phyloP scores from a whole-genome alignment of 768 basidiomycete genomes.

The Tulasnella sp. region DNA sequence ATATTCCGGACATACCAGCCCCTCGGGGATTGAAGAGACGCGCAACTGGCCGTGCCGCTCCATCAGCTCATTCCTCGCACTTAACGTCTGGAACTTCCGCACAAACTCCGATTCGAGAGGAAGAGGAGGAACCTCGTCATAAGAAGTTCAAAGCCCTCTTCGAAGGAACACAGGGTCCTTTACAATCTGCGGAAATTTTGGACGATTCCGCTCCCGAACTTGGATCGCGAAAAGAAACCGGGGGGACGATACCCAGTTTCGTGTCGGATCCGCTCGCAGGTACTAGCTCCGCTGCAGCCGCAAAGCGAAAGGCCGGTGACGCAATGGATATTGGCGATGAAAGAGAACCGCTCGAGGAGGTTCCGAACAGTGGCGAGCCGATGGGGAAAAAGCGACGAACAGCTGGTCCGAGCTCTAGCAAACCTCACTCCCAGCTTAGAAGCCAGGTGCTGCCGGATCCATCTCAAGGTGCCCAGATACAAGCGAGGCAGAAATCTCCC shows the following conservation, averaged over 20 bases:
- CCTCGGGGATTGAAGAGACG: conserved; percentile 7
- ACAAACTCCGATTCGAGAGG: neutral
- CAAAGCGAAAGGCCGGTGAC: neutral
- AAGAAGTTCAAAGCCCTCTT: conserved; percentile 16
- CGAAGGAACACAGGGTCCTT: conserved; percentile 11
- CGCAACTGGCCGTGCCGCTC: neutral
- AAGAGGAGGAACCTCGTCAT: conserved; percentile 4
- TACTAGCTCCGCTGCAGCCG: neutral
- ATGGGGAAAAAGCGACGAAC: neutral
- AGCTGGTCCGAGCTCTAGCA: neutral
- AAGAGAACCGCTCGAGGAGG: neutral
- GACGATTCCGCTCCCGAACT: neutral
- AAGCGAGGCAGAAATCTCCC: neutral
- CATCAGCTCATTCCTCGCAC: neutral
- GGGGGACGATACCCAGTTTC: neutral
- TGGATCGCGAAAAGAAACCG: neutral
- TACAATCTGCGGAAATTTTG: neutral
- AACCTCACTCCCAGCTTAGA: neutral
- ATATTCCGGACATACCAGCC: neutral
- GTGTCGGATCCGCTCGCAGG: neutral
- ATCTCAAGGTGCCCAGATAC: neutral
- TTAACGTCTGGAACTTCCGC: neutral
- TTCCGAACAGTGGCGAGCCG: neutral
- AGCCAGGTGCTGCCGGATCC: neutral
- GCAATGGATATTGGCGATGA: neutral